phyloP scores from a whole-genome alignment of 208 protist species.

The Trichomonas tenax region DNA sequence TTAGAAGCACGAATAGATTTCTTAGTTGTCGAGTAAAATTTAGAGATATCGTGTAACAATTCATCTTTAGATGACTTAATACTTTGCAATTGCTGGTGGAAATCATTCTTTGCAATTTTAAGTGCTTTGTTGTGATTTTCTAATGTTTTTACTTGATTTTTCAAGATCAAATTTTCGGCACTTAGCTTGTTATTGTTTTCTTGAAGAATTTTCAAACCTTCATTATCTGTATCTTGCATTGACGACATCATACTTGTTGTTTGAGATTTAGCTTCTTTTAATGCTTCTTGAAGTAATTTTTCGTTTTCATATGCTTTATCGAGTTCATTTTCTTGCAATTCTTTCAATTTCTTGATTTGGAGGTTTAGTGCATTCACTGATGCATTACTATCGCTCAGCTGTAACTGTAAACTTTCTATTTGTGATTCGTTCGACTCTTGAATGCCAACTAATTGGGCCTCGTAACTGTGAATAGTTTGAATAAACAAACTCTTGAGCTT shows the following conservation, averaged over 20 bases:
- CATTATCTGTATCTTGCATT: not conserved
- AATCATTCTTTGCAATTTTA: not conserved
- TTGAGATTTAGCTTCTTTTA: not conserved
- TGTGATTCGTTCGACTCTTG: not conserved
- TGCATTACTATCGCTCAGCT: not conserved
- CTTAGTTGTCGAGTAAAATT: not conserved
- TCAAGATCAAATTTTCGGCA: not conserved
- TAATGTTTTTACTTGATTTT: not conserved
- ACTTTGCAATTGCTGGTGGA: not conserved
- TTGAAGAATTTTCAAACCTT: not conserved
- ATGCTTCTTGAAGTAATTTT: not conserved
- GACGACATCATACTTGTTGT: too few relatives aligned
- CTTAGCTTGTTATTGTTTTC: not conserved
- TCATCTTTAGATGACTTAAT: not conserved
- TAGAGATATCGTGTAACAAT: not conserved
- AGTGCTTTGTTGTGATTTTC: not conserved
- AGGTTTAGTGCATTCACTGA: not conserved
- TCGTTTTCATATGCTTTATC: not conserved
- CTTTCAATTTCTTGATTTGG: constrained; percentile 8
- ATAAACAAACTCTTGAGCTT: not conserved
- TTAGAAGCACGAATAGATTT: not conserved
- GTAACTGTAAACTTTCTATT: not conserved
- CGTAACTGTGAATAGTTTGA: not conserved
- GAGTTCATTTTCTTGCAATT: not conserved
- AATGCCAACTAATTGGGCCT: not conserved